These are phyloP conservation scores for Fusarium dlaminii DNA, from an alignment of 2,329 filamentous ascomycete genomes.

Conservation along the genomic window DNA sequence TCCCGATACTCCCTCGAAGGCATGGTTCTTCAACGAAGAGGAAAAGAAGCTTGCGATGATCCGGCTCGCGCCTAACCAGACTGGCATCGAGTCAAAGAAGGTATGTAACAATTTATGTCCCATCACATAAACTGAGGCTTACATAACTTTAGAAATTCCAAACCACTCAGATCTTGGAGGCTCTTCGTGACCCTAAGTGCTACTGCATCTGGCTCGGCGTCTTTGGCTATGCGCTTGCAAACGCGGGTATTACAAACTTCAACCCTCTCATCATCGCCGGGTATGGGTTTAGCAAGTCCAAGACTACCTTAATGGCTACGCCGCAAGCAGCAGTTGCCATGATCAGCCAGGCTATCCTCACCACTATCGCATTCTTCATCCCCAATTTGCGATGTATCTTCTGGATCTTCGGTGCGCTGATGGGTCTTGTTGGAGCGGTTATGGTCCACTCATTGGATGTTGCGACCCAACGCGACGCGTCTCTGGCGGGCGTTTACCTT, in stretches of 20 bases:
- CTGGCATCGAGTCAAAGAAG: conserved; percentile 1
- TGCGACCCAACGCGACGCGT: conserved; percentile 30
- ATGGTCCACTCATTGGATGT: conserved; percentile 42
- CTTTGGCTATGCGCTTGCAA: conserved; percentile 72
- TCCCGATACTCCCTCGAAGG: background rate
- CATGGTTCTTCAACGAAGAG: background rate
- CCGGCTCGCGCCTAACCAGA: background rate
- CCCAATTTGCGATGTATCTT: conserved; percentile 45
- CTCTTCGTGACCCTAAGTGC: conserved; percentile 33
- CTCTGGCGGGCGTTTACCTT: conserved; percentile 45
- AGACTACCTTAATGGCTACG: conserved; percentile 45
- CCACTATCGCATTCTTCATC: conserved; percentile 40
- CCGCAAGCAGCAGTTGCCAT: conserved; percentile 48
- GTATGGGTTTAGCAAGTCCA: conserved; percentile 45
- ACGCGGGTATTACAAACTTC: conserved; percentile 74
- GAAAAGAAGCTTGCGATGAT: conserved; percentile 6
- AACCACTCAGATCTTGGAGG: conserved; percentile 25
- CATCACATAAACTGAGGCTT: background rate
- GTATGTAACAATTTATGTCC: background rate
- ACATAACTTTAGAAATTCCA: conserved; percentile 21
- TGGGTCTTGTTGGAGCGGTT: conserved; percentile 40
- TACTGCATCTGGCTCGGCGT: conserved; percentile 41
- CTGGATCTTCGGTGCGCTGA: conserved; percentile 39
- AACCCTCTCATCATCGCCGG: conserved; percentile 69
- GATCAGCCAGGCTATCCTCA: conserved; percentile 36